Conservation (phyloP, 176 grass and related monocot species). For the Musa troglodytarum region DNA sequence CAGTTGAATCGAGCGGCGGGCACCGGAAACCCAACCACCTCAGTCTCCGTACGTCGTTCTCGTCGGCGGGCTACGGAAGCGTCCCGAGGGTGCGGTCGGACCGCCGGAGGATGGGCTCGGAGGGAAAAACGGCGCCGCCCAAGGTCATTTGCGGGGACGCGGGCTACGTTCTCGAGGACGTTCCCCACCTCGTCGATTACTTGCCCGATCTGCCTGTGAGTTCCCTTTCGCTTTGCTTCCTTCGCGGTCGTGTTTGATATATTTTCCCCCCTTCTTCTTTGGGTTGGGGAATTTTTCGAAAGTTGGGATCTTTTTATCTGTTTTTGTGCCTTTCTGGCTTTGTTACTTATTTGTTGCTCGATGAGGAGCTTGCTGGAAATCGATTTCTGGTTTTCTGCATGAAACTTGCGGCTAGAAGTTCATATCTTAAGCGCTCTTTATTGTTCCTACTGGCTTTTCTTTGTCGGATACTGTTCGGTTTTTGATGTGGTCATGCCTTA, state of each 20-base stretch:
- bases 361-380: no score
- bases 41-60: conserved; percentile 8
- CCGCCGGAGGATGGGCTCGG: conserved; percentile 19
- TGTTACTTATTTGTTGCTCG: no score
- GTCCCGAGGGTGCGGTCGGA: neutral
- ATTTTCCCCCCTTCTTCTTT: neutral
- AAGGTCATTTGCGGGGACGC: conserved; percentile 64
- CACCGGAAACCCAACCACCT: neutral
- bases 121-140: conserved; percentile 34
- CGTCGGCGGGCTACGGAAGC: neutral
- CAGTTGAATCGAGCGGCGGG: neutral
- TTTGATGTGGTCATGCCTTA: no score
- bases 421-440: no score
- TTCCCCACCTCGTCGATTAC: conserved; percentile 86
- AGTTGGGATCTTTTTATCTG: neutral
- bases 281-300: neutral
- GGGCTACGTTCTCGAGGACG: conserved; percentile 89
- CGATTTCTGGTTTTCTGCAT: no score
- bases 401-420: no score
- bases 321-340: neutral
- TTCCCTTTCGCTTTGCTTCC: neutral
- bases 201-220: conserved; percentile 67
- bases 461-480: no score
- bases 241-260: neutral
- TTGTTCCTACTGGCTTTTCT: no score